These are phyloP conservation scores for Lumnitzera littorea DNA, from an alignment of 345 rosid genomes.

Conservation along the genomic window DNA sequence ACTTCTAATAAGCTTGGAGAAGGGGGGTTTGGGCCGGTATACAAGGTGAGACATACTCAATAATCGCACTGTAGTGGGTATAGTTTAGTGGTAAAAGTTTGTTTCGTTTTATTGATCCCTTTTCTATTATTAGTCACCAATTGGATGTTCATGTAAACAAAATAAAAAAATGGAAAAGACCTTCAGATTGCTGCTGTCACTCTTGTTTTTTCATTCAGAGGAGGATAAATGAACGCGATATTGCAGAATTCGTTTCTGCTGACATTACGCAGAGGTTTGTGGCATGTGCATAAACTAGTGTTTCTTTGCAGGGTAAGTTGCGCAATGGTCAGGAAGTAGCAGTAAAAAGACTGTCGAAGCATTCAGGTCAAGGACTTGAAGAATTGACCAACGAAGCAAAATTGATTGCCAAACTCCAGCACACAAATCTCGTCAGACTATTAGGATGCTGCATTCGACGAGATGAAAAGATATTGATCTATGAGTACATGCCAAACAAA, in stretches of 20 bases:
- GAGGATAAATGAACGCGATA: not conserved
- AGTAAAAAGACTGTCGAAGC: slow-evolving; percentile 23
- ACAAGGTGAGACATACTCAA: not conserved
- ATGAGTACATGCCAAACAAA: slow-evolving; percentile 27
- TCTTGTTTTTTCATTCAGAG: too few relatives aligned
- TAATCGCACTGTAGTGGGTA: too few relatives aligned
- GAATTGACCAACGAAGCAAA: slow-evolving; percentile 35
- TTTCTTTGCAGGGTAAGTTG: slow-evolving; percentile 16
- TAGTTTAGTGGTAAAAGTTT: too few relatives aligned
- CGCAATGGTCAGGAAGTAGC: slow-evolving; percentile 19
- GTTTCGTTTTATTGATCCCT: too few relatives aligned
- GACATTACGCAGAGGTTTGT: not conserved
- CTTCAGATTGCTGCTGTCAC: too few relatives aligned
- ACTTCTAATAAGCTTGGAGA: slow-evolving; percentile 22
- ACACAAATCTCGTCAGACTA: slow-evolving; percentile 32
- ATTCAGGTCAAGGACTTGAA: slow-evolving; percentile 29
- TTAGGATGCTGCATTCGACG: slow-evolving; percentile 28
- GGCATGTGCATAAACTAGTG: too few relatives aligned
- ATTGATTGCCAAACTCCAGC: slow-evolving; percentile 33
- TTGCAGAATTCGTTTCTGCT: slow-evolving; percentile 5
- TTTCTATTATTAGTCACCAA: too few relatives aligned
- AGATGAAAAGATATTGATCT: slow-evolving; percentile 33
- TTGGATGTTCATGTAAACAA: too few relatives aligned
- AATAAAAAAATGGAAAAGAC: too few relatives aligned
- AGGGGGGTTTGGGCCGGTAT: slow-evolving; percentile 21